A percentile compares a stretch with the other conserved stretches of the same genome.
Evolutionary conservation across 768 basidiomycete genomes (phyloP).

Genomic region (Clitopilus hobsonii): DNA sequence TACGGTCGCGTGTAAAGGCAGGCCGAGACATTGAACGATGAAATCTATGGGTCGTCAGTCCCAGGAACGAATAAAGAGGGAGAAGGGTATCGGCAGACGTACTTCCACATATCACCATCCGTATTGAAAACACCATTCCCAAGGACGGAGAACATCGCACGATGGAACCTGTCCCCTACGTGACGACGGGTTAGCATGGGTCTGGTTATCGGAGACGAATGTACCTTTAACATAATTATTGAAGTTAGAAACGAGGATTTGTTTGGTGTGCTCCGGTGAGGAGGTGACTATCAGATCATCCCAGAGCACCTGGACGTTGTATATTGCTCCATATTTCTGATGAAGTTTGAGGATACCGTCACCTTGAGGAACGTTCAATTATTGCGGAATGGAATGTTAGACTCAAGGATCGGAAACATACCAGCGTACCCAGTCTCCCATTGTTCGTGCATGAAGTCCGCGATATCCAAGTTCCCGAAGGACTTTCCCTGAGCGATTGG

Average conservation of each 20-base stretch:
- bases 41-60: constrained; percentile 35
- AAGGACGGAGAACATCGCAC: constrained; percentile 41
- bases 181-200: neutral
- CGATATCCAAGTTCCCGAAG: constrained; percentile 42
- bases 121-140: constrained; percentile 69
- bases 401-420: constrained; percentile 13
- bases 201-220: neutral
- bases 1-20: constrained; percentile 54
- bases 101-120: constrained; percentile 58
- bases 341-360: constrained; percentile 35
- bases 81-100: constrained; percentile 4
- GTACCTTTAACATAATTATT: constrained; percentile 56
- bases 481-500: constrained; percentile 30
- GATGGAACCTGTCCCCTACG: constrained; percentile 39
- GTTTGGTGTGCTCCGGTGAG: constrained; percentile 52
- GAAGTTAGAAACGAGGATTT: constrained; percentile 55
- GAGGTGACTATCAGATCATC: constrained; percentile 41
- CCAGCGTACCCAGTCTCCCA: constrained; percentile 47
- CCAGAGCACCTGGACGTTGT: constrained; percentile 42
- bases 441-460: constrained; percentile 29
- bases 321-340: constrained; percentile 32
- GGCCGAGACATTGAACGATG: constrained; percentile 64
- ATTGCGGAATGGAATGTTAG: neutral
- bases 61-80: neutral
- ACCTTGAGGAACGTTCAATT: constrained; percentile 28